A percentile compares a stretch with the other conserved stretches of the same genome.
Evolutionary conservation across 73 alveolate species (phyloP).

Genomic region (Halteria grandinella): DNA sequence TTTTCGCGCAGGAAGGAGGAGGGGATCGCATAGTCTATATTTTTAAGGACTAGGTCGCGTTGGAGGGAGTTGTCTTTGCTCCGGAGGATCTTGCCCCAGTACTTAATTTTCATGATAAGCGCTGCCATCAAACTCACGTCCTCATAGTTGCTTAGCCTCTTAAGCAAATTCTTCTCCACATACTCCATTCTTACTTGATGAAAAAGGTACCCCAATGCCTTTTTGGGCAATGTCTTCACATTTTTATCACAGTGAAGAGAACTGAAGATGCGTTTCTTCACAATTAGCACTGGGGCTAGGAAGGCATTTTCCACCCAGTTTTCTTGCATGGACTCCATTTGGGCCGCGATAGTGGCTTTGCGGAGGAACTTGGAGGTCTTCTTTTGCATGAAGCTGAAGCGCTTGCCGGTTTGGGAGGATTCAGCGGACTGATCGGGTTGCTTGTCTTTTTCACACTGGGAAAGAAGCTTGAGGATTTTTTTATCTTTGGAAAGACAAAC

Average conservation of each 20-base stretch:
- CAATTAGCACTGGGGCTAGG: slow-evolving; percentile 5
- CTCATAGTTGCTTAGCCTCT: slow-evolving; percentile 28
- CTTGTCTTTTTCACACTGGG: slow-evolving; percentile 21
- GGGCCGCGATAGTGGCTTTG: slow-evolving; percentile 11
- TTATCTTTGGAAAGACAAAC: slow-evolving; percentile 41
- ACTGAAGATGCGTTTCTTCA: slow-evolving; percentile 39
- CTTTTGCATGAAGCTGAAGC: slow-evolving; percentile 33
- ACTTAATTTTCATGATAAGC: slow-evolving; percentile 34
- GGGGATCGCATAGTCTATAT: slow-evolving; percentile 49
- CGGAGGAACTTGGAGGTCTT: slow-evolving; percentile 44
- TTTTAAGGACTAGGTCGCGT: slow-evolving; percentile 13
- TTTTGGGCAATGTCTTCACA: slow-evolving; percentile 37
- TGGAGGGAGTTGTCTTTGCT: slow-evolving; percentile 45
- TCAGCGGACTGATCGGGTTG: too few species aligned
- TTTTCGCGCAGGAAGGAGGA: slow-evolving; percentile 37
- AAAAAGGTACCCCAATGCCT: slow-evolving; percentile 28
- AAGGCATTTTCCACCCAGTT: too few species aligned
- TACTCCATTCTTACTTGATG: slow-evolving; percentile 49
- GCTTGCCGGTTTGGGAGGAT: too few species aligned
- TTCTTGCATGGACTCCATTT: slow-evolving; percentile 28
- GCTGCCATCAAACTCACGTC: slow-evolving; percentile 57
- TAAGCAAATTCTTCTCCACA: slow-evolving; percentile 42
- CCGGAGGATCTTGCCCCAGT: slow-evolving; percentile 55
- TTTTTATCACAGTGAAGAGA: slow-evolving; percentile 9
- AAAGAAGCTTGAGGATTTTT: slow-evolving; percentile 31